These are phyloP conservation scores for Aspergillus hiratsukae DNA, from an alignment of 2,329 filamentous ascomycete species.

Conservation along the genomic window DNA sequence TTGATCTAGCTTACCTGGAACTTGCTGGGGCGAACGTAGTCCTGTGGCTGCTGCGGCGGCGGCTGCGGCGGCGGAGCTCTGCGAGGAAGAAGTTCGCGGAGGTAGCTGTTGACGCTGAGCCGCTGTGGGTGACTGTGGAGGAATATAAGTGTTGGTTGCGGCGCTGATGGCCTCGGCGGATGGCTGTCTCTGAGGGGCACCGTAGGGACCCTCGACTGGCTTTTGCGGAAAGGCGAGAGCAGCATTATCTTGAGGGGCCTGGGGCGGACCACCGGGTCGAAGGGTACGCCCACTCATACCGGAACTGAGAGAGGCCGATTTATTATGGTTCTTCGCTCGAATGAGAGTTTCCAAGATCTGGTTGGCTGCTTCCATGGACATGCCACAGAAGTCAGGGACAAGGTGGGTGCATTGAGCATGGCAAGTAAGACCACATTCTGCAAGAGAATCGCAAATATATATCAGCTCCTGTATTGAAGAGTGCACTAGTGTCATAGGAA, in stretches of 20 bases:
- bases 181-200: conserved; percentile 31
- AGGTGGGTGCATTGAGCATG: conserved; percentile 90
- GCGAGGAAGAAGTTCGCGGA: conserved; percentile 46
- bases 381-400: conserved; percentile 97
- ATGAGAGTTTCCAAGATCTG: conserved; percentile 85
- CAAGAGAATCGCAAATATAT: conserved; percentile 4
- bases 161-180: conserved; percentile 41
- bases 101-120: conserved; percentile 43
- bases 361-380: conserved; percentile 97
- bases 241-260: conserved; percentile 35
- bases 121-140: conserved; percentile 43
- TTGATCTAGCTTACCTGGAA: conserved; percentile 36
- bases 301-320: conserved; percentile 47
- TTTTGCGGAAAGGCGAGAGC: conserved; percentile 33
- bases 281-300: conserved; percentile 64
- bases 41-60: conserved; percentile 44
- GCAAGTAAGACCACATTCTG: conserved; percentile 86
- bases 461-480: neutral
- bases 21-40: conserved; percentile 42
- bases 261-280: conserved; percentile 50
- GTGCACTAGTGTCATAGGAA: no score
- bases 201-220: conserved; percentile 34
- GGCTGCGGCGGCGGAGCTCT: conserved; percentile 45
- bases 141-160: conserved; percentile 39
- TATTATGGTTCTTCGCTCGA: conserved; percentile 69